Percentiles rank a stretch among this genome's conserved stretches.
These are phyloP conservation scores for Scheffersomyces spartinae DNA, from an alignment of 805 yeast species.

Conservation along the genomic window DNA sequence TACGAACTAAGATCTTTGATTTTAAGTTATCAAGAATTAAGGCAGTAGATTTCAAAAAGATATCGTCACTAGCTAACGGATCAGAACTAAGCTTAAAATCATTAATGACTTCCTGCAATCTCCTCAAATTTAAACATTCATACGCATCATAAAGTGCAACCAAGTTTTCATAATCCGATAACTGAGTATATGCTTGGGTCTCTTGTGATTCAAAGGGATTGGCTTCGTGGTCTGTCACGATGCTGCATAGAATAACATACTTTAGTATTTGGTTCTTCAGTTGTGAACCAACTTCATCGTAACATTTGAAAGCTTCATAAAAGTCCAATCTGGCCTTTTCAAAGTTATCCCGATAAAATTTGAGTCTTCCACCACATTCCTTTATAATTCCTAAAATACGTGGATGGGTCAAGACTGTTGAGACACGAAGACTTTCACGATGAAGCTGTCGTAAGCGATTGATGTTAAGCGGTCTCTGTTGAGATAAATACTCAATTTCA, in stretches of 20 bases:
- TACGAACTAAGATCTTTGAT: no score
- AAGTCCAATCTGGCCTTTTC: constrained; percentile 55
- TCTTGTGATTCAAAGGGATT: constrained; percentile 69
- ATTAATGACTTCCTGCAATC: no score
- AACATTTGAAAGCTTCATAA: constrained; percentile 32
- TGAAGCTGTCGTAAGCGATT: no score
- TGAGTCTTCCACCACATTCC: constrained; percentile 66
- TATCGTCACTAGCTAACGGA: no score
- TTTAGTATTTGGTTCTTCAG: constrained; percentile 45
- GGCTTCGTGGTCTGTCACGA: constrained; percentile 53
- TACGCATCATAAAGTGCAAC: no score
- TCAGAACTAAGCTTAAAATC: no score
- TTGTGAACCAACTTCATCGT: constrained; percentile 32
- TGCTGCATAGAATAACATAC: constrained; percentile 48
- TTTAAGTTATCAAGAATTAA: no score
- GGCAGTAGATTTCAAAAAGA: no score
- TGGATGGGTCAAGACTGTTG: constrained; percentile 64
- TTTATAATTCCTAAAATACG: constrained; percentile 59
- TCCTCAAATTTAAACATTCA: no score
- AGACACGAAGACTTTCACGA: constrained; percentile 26
- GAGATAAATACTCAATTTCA: constrained; percentile 45
- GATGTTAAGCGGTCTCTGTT: constrained; percentile 24
- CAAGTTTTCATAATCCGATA: no score
- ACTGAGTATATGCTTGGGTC: constrained; percentile 48
- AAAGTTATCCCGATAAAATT: constrained; percentile 49